phyloP scores from a whole-genome alignment of 2,329 filamentous ascomycete genomes.

The Verticillium longisporum region DNA sequence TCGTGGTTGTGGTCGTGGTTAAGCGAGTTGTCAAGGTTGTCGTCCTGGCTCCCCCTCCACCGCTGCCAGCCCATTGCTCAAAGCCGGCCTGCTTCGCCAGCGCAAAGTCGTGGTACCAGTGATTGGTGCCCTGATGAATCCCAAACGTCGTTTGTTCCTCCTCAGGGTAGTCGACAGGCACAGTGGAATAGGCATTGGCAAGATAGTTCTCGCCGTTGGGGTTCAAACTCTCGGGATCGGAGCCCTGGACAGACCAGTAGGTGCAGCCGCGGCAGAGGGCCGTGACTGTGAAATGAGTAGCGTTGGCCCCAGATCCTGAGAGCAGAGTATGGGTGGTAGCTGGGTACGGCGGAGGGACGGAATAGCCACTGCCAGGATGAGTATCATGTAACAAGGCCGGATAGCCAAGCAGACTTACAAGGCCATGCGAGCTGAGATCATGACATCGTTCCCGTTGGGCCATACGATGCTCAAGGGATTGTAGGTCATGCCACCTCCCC shows the following conservation, averaged over 20 bases:
- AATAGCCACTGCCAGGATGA: slow-evolving; percentile 22
- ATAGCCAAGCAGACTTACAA: slow-evolving; percentile 17
- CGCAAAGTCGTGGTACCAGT: slow-evolving; percentile 30
- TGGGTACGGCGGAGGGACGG: slow-evolving; percentile 20
- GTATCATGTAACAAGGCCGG: background rate
- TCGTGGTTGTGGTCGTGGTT: slow-evolving; percentile 7
- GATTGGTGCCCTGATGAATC: slow-evolving; percentile 35
- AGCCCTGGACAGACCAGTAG: slow-evolving; percentile 32
- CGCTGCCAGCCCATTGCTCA: slow-evolving; percentile 16
- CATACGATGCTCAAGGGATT: slow-evolving; percentile 34
- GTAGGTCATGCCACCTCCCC: slow-evolving; percentile 37
- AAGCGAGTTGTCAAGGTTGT: slow-evolving; percentile 2
- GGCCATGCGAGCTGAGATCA: slow-evolving; percentile 27
- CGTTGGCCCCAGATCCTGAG: slow-evolving; percentile 24
- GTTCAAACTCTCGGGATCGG: slow-evolving; percentile 28
- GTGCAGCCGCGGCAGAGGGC: slow-evolving; percentile 31
- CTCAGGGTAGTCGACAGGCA: slow-evolving; percentile 27
- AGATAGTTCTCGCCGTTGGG: slow-evolving; percentile 27
- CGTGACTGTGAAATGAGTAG: slow-evolving; percentile 27
- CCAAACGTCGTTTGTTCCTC: slow-evolving; percentile 28
- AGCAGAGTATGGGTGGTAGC: slow-evolving; percentile 25
- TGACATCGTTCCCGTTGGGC: slow-evolving; percentile 29
- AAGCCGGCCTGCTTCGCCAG: slow-evolving; percentile 23
- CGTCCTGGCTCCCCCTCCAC: slow-evolving; percentile 5
- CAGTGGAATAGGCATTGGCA: slow-evolving; percentile 30